A percentile compares a stretch with the other conserved stretches of the same genome.
These are phyloP conservation scores for Picochlorum sp. DNA, from an alignment of 139 green algal species.

Conservation along the genomic window DNA sequence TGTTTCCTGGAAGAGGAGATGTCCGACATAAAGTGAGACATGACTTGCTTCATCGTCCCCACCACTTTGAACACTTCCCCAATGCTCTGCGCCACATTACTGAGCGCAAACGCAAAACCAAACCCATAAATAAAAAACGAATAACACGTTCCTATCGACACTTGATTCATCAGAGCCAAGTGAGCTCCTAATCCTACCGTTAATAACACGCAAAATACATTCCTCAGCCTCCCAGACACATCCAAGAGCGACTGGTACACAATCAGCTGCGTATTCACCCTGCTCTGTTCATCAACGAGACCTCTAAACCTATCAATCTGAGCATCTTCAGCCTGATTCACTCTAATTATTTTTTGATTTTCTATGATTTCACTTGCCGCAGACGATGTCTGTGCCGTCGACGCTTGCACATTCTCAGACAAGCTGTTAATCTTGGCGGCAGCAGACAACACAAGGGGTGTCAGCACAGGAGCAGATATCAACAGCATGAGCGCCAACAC, in stretches of 20 bases:
- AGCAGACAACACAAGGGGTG: constrained; percentile 13
- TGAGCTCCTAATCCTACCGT: constrained; percentile 23
- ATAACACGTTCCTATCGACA: constrained; percentile 23
- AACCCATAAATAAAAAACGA: constrained; percentile 28
- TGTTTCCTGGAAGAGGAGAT: too few species aligned
- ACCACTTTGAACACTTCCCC: constrained; percentile 9
- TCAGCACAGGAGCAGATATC: constrained; percentile 21
- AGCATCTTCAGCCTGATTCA: constrained; percentile 18
- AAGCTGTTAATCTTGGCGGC: constrained; percentile 1
- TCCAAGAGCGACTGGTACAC: constrained; percentile 22
- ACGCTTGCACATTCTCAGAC: constrained; percentile 9
- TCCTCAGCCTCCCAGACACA: constrained; percentile 18
- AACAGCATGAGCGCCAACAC: constrained; percentile 19
- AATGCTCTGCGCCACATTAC: constrained; percentile 23
- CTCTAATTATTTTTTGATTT: constrained; percentile 17
- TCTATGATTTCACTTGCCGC: constrained; percentile 25
- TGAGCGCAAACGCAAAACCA: constrained; percentile 20
- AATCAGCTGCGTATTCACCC: background rate
- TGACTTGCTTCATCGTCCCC: constrained; percentile 7
- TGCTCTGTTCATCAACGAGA: constrained; percentile 12
- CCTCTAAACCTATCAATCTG: constrained; percentile 15
- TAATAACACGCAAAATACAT: constrained; percentile 27
- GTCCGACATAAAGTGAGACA: background rate
- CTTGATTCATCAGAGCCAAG: constrained; percentile 13
- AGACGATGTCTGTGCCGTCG: constrained; percentile 1